phyloP scores from a whole-genome alignment of 495 filamentous ascomycete species.

The Evansstolkia leycettana region DNA sequence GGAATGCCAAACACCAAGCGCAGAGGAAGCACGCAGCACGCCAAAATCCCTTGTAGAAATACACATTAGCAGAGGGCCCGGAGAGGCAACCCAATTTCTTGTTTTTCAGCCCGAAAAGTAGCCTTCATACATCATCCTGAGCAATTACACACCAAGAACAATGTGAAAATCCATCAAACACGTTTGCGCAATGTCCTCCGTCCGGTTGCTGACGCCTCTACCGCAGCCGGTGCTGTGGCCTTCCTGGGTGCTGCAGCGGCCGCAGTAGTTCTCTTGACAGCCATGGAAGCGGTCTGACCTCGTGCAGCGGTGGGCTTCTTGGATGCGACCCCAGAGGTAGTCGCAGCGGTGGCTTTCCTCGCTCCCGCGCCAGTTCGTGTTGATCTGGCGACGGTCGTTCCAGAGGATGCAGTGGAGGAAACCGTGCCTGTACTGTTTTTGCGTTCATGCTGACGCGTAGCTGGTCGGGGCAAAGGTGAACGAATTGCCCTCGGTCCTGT shows the following conservation, averaged over 20 bases:
- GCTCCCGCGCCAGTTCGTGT: constrained; percentile 32
- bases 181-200: constrained; percentile 38
- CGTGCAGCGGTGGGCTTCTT: constrained; percentile 31
- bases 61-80: too few species aligned
- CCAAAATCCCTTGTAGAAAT: too few species aligned
- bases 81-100: too few species aligned
- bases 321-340: constrained; percentile 28
- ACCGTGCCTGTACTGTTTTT: constrained; percentile 22
- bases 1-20: too few species aligned
- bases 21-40: too few species aligned
- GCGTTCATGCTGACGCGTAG: constrained; percentile 33
- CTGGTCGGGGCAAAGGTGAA: constrained; percentile 24
- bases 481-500: constrained; percentile 17
- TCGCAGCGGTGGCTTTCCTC: constrained; percentile 34
- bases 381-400: constrained; percentile 48
- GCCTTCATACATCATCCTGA: too few species aligned
- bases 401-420: constrained; percentile 33
- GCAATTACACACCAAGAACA: too few species aligned
- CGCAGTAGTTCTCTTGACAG: constrained; percentile 22
- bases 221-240: constrained; percentile 20
- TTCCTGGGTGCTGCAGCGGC: constrained; percentile 22
- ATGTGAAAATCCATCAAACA: constrained; percentile 12
- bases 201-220: constrained; percentile 21
- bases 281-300: constrained; percentile 20
- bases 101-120: too few species aligned